Evolutionary conservation across 2,329 filamentous ascomycete genomes (phyloP).

Genomic region (Penicillium janthinellum): DNA sequence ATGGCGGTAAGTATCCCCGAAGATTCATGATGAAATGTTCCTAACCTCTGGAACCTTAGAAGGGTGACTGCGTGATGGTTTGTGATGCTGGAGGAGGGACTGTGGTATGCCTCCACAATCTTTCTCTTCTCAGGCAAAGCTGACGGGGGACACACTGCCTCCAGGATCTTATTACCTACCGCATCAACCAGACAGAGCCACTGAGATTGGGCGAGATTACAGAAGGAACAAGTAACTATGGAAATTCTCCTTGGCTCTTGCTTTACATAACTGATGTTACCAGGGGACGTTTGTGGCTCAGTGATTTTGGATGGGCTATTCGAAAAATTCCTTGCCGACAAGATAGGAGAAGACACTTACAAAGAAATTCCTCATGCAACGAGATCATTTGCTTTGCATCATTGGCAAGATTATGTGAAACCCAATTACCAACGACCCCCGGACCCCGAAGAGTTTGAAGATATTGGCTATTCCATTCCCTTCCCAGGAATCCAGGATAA

Average conservation of each 20-base stretch:
- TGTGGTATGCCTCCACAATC: constrained; percentile 24
- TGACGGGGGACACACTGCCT: neutral
- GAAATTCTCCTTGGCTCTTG: neutral
- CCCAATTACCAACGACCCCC: constrained; percentile 23
- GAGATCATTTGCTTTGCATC: constrained; percentile 29
- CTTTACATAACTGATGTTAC: neutral
- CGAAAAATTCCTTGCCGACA: constrained; percentile 25
- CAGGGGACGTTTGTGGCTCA: constrained; percentile 36
- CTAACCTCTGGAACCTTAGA: constrained; percentile 13
- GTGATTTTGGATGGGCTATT: constrained; percentile 35
- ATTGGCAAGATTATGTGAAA: constrained; percentile 39
- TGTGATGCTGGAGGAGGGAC: constrained; percentile 46
- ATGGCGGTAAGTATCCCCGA: constrained; percentile 20
- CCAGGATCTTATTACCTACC: constrained; percentile 39
- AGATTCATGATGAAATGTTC: no score
- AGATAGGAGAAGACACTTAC: constrained; percentile 30
- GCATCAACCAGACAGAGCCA: constrained; percentile 25
- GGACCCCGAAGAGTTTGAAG: constrained; percentile 23
- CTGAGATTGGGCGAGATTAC: constrained; percentile 31
- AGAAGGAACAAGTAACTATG: constrained; percentile 28
- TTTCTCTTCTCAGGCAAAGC: neutral
- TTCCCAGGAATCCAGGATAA: constrained; percentile 27
- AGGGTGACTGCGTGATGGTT: constrained; percentile 35
- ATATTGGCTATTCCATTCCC: constrained; percentile 26
- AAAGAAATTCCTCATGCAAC: constrained; percentile 28